Percentiles rank a stretch among this genome's conserved stretches.
Conservation (phyloP, 2,329 filamentous ascomycete genomes). For the Aspergillus costaricaensis region DNA sequence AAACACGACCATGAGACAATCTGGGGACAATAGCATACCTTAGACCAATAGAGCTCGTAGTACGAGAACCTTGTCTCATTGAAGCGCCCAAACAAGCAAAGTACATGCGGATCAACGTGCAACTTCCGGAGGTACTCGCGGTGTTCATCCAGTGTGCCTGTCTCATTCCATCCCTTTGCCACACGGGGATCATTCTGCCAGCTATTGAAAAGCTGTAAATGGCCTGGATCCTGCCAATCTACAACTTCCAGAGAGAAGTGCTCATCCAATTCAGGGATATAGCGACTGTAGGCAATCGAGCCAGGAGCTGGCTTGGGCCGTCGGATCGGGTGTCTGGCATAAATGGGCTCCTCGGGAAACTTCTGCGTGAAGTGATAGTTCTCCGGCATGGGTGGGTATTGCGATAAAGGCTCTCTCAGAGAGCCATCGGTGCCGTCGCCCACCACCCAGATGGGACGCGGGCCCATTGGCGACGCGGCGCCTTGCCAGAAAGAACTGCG, state of each 20-base stretch:
- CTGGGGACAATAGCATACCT: conserved; percentile 43
- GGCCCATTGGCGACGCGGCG: conserved; percentile 66
- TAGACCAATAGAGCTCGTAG: conserved; percentile 79
- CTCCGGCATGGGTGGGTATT: conserved; percentile 42
- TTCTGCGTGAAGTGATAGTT: conserved; percentile 42
- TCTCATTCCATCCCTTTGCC: conserved; percentile 77
- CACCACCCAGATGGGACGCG: conserved; percentile 64
- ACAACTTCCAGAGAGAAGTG: conserved; percentile 77
- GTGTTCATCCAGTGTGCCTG: conserved; percentile 73
- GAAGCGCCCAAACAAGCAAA: conserved; percentile 61
- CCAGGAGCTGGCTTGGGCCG: conserved; percentile 71
- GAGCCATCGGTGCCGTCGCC: conserved; percentile 40
- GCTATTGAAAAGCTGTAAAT: conserved; percentile 70
- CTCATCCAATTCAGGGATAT: conserved; percentile 73
- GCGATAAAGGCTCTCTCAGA: conserved; percentile 26
- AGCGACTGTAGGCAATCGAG: conserved; percentile 73
- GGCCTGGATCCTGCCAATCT: conserved; percentile 64
- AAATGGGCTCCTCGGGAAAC: conserved; percentile 51
- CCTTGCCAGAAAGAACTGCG: conserved; percentile 69
- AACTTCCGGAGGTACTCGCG: conserved; percentile 68
- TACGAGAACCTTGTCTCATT: conserved; percentile 73
- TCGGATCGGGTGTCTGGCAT: conserved; percentile 70
- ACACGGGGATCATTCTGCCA: conserved; percentile 87
- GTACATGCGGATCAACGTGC: conserved; percentile 70
- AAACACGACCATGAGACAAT: too few relatives aligned